Conservation (phyloP, 2,329 filamentous ascomycete genomes). For the Fusarium albidum region DNA sequence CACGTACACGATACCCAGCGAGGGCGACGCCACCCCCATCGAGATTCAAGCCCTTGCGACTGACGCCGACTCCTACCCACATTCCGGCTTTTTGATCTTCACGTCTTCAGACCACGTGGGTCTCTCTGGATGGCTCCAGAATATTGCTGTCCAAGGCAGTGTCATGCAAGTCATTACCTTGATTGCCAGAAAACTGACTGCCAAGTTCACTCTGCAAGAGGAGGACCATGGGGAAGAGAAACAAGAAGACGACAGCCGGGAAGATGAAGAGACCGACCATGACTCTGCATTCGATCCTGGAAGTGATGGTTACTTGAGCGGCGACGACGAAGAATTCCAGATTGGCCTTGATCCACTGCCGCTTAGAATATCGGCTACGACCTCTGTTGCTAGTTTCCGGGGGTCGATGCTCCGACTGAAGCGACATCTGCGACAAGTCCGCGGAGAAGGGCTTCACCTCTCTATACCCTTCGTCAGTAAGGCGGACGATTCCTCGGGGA, state of each 20-base stretch:
- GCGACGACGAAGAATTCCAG: conserved; percentile 22
- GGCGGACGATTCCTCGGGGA: conserved; percentile 45
- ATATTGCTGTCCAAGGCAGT: conserved; percentile 44
- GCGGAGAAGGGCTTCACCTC: conserved; percentile 73
- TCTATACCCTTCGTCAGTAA: conserved; percentile 65
- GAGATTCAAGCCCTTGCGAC: conserved; percentile 49
- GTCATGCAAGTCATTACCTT: conserved; percentile 29
- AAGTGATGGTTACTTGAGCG: conserved; percentile 9
- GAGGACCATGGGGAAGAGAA: not conserved
- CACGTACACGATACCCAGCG: conserved; percentile 49
- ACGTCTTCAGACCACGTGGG: conserved; percentile 50
- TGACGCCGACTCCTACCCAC: conserved; percentile 50
- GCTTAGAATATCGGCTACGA: not conserved
- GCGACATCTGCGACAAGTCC: conserved; percentile 59
- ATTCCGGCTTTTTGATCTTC: conserved; percentile 53
- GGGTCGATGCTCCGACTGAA: conserved; percentile 24
- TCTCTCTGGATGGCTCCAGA: conserved; percentile 56
- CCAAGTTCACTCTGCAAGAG: conserved; percentile 13
- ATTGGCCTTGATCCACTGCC: conserved; percentile 29
- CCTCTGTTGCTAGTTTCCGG: not conserved
- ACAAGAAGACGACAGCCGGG: conserved; percentile 1
- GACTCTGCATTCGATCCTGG: conserved; percentile 24
- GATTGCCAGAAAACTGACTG: conserved; percentile 25
- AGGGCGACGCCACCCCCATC: conserved; percentile 41
- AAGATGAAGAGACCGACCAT: no score